phyloP scores from a whole-genome alignment of 768 basidiomycete genomes.

The Chalciporus piperatus region DNA sequence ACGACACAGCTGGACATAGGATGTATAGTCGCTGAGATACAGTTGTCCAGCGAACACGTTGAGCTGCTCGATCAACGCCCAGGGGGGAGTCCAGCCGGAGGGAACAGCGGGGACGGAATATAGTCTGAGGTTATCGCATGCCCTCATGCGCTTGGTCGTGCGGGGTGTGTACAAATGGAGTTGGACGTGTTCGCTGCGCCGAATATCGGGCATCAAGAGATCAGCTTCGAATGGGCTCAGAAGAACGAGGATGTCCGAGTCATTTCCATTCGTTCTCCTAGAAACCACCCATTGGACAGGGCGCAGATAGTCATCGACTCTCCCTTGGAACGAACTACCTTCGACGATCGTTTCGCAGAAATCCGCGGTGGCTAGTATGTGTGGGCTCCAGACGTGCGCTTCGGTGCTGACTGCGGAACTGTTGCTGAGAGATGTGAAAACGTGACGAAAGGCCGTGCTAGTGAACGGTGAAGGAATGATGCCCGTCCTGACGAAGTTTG shows the following conservation, averaged over 20 bases:
- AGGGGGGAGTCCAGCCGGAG: not conserved
- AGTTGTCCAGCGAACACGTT: conserved; percentile 31
- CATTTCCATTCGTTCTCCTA: not conserved
- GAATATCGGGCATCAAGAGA: conserved; percentile 36
- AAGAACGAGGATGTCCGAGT: conserved; percentile 30
- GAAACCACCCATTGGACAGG: conserved; percentile 26
- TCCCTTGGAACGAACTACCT: not conserved
- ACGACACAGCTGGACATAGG: conserved; percentile 20
- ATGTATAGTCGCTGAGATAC: conserved; percentile 20
- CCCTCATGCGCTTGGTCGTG: conserved; percentile 31
- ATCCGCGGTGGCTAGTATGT: conserved; percentile 9
- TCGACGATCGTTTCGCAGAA: conserved; percentile 10
- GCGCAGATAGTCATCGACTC: conserved; percentile 13
- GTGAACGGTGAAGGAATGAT: conserved; percentile 1
- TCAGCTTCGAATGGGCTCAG: conserved; percentile 39
- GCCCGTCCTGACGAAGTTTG: conserved; percentile 28
- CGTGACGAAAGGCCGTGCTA: conserved; percentile 22
- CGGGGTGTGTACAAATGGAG: conserved; percentile 42
- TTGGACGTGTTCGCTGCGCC: conserved; percentile 28
- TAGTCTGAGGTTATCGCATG: conserved; percentile 32
- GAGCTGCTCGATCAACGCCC: conserved; percentile 14
- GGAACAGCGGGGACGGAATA: conserved; percentile 5
- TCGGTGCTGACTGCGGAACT: conserved; percentile 12
- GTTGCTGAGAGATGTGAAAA: conserved; percentile 4
- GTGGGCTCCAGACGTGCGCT: conserved; percentile 13